Evolutionary conservation across 495 filamentous ascomycete species (phyloP).

Genomic region (Chaetomium fimeti): DNA sequence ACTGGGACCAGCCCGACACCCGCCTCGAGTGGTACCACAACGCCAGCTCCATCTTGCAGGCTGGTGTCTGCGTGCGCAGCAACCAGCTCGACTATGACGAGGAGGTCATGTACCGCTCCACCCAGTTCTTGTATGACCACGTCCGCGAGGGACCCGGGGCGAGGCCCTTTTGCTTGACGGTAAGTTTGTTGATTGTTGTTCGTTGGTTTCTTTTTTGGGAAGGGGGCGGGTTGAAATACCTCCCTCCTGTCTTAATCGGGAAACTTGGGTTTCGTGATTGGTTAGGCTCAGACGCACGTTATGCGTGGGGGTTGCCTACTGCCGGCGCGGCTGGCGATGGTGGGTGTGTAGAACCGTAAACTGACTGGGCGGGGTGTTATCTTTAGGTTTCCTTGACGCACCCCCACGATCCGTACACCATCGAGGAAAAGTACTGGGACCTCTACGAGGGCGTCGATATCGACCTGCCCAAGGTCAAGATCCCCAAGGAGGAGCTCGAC

Average conservation of each 20-base stretch:
- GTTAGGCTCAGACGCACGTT: slow-evolving; percentile 5
- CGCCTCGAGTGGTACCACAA: slow-evolving; percentile 91
- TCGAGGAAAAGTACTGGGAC: slow-evolving; percentile 85
- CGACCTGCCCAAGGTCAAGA: slow-evolving; percentile 67
- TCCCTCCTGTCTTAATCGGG: background rate
- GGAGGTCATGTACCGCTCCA: slow-evolving; percentile 82
- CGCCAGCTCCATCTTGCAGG: slow-evolving; percentile 82
- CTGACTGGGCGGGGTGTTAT: slow-evolving; percentile 16
- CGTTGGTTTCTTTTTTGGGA: no score
- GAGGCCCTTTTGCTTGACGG: slow-evolving; percentile 81
- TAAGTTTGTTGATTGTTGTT: slow-evolving; percentile 26
- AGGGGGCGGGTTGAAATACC: background rate
- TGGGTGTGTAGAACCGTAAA: background rate
- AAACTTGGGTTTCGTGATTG: background rate
- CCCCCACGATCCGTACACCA: slow-evolving; percentile 89
- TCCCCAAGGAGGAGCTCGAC: slow-evolving; percentile 76
- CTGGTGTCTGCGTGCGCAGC: slow-evolving; percentile 74
- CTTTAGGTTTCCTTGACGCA: slow-evolving; percentile 76
- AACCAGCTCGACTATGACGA: slow-evolving; percentile 96
- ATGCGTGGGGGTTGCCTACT: background rate
- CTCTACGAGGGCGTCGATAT: slow-evolving; percentile 85
- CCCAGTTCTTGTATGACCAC: slow-evolving; percentile 80
- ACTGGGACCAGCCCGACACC: slow-evolving; percentile 84
- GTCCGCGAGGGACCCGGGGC: slow-evolving; percentile 64
- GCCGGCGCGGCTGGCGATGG: background rate